These are phyloP conservation scores for Gaeumannomyces tritici DNA, from an alignment of 2,329 filamentous ascomycete genomes.

Conservation along the genomic window DNA sequence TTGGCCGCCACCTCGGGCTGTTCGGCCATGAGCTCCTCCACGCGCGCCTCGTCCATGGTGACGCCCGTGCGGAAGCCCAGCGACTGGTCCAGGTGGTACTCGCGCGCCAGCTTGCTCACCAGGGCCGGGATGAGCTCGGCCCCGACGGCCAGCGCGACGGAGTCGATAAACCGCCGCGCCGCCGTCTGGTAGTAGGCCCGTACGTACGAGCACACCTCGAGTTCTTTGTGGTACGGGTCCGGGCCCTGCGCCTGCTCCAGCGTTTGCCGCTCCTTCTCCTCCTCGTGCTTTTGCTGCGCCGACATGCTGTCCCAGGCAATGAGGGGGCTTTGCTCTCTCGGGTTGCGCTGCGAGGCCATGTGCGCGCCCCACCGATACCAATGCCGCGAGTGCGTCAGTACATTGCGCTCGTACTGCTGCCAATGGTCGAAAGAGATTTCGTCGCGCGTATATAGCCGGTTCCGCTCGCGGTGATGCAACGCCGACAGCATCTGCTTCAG, in stretches of 20 bases:
- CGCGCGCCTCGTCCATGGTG: background rate
- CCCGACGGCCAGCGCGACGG: conserved; percentile 34
- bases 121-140: conserved; percentile 39
- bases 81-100: conserved; percentile 30
- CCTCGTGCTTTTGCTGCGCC: conserved; percentile 34
- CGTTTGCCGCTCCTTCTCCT: conserved; percentile 32
- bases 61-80: conserved; percentile 23
- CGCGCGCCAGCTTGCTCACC: conserved; percentile 10
- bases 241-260: conserved; percentile 40
- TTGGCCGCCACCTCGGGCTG: conserved; percentile 1
- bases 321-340: conserved; percentile 17
- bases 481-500: conserved; percentile 28
- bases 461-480: conserved; percentile 42
- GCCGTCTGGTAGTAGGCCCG: conserved; percentile 63
- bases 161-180: conserved; percentile 53
- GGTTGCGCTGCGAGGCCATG: conserved; percentile 14
- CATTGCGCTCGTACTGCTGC: conserved; percentile 30
- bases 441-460: conserved; percentile 49
- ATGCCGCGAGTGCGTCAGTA: conserved; percentile 36
- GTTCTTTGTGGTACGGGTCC: conserved; percentile 50
- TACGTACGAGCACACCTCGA: conserved; percentile 53
- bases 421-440: conserved; percentile 35
- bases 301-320: conserved; percentile 35
- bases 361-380: conserved; percentile 36
- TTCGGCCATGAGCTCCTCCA: conserved; percentile 1